Percentiles rank a stretch among this genome's conserved stretches.
These are phyloP conservation scores for Tanozyma kutaoensis DNA, from an alignment of 805 yeast species.

Conservation along the genomic window DNA sequence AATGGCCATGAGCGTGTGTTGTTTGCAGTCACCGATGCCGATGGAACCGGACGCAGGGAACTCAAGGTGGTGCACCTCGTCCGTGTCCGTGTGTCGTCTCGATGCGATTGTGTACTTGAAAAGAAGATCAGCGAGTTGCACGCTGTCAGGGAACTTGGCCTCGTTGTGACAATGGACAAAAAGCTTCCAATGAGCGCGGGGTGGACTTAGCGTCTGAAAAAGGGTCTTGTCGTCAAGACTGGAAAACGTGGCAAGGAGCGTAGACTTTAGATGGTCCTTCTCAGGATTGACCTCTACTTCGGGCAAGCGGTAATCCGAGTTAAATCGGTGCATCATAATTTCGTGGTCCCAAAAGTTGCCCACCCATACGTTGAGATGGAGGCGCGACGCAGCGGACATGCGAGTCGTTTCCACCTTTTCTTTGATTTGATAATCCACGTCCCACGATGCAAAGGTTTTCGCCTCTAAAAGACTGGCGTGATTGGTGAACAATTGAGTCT, in stretches of 20 bases:
- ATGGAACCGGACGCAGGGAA: slow-evolving; percentile 83
- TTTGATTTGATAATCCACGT: slow-evolving; percentile 49
- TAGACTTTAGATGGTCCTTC: too few species aligned
- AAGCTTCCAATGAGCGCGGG: slow-evolving; percentile 40
- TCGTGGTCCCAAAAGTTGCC: slow-evolving; percentile 75
- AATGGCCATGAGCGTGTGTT: slow-evolving; percentile 48
- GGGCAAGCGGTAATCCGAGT: background rate
- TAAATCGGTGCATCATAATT: slow-evolving; percentile 10
- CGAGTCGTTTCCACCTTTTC: slow-evolving; percentile 75
- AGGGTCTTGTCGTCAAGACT: too few species aligned
- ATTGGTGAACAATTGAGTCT: slow-evolving; percentile 8
- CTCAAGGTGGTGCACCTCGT: slow-evolving; percentile 21
- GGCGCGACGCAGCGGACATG: slow-evolving; percentile 68
- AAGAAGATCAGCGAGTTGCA: slow-evolving; percentile 19
- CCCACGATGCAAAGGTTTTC: slow-evolving; percentile 30
- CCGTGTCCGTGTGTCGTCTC: slow-evolving; percentile 8
- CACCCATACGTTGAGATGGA: slow-evolving; percentile 50
- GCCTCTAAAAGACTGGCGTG: slow-evolving; percentile 2
- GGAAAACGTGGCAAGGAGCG: too few species aligned
- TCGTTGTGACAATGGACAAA: slow-evolving; percentile 50
- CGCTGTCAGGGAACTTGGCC: slow-evolving; percentile 36
- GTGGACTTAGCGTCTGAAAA: slow-evolving; percentile 11
- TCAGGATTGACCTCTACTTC: slow-evolving; percentile 1
- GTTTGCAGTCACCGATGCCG: slow-evolving; percentile 57
- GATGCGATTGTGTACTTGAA: slow-evolving; percentile 18